Conservation (phyloP, 768 basidiomycete genomes). For the Pisolithus sp. region DNA sequence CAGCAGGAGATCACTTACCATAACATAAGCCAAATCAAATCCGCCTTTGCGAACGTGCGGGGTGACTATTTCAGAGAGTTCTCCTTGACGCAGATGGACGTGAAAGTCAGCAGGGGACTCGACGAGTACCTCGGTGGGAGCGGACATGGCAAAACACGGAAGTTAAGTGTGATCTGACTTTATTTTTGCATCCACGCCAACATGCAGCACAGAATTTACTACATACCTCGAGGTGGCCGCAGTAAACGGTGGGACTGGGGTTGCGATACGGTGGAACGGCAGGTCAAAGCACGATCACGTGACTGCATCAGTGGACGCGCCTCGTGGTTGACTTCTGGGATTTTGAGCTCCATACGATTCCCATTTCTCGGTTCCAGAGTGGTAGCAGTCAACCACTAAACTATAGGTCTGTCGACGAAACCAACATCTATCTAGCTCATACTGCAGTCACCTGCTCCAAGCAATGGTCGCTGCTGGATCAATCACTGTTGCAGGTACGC, state of each 20-base stretch:
- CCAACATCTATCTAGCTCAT: background rate
- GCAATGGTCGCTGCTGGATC: slow-evolving; percentile 80
- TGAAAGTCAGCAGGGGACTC: slow-evolving; percentile 85
- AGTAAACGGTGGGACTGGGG: too few relatives aligned
- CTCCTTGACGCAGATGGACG: slow-evolving; percentile 90
- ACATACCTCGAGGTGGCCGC: too few relatives aligned
- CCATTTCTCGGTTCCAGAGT: background rate
- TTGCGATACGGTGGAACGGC: too few relatives aligned
- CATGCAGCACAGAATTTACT: too few relatives aligned
- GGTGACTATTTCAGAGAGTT: slow-evolving; percentile 73
- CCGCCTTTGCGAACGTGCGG: slow-evolving; percentile 90
- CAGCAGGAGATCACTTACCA: slow-evolving; percentile 49
- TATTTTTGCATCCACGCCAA: too few relatives aligned
- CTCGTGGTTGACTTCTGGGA: slow-evolving; percentile 21
- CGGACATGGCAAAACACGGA: slow-evolving; percentile 14
- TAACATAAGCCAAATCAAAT: slow-evolving; percentile 89
- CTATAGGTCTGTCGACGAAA: background rate
- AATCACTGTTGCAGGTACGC: slow-evolving; percentile 77
- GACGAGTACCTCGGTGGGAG: slow-evolving; percentile 8
- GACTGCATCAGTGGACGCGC: slow-evolving; percentile 17
- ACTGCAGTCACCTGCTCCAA: background rate
- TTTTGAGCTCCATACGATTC: slow-evolving; percentile 8
- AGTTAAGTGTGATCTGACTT: background rate
- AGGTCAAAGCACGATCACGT: slow-evolving; percentile 25
- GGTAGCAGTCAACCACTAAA: background rate